Evolutionary conservation across 2,329 filamentous ascomycete genomes (phyloP).

Genomic region (Chrysosporium keratinophilum): DNA sequence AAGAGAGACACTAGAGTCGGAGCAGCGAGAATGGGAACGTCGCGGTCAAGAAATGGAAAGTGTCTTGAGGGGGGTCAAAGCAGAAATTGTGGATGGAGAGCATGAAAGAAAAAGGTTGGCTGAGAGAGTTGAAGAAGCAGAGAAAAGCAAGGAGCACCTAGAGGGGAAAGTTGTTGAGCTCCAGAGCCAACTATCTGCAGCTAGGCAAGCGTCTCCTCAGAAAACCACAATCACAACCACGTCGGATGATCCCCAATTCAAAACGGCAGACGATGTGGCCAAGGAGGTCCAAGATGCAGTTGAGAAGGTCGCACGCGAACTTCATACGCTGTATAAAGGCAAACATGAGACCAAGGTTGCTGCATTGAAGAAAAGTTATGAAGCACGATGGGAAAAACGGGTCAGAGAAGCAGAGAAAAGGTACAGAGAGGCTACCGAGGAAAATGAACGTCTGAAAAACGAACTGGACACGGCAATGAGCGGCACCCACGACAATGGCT

Average conservation of each 20-base stretch:
- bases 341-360: constrained; percentile 96
- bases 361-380: constrained; percentile 71
- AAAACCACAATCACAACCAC: constrained; percentile 30
- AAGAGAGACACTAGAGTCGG: constrained; percentile 61
- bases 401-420: constrained; percentile 65
- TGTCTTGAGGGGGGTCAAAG: constrained; percentile 66
- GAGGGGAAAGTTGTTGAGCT: constrained; percentile 39
- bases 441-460: constrained; percentile 63
- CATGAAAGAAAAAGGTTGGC: constrained; percentile 71
- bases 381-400: constrained; percentile 80
- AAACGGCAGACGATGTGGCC: constrained; percentile 39
- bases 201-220: constrained; percentile 25
- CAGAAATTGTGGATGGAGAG: constrained; percentile 68
- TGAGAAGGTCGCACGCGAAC: constrained; percentile 84
- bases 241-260: constrained; percentile 19
- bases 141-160: constrained; percentile 45
- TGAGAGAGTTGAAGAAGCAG: constrained; percentile 63
- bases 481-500: constrained; percentile 28
- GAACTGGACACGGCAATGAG: constrained; percentile 57
- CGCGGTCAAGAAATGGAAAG: constrained; percentile 76
- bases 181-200: constrained; percentile 37
- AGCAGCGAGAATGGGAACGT: constrained; percentile 74
- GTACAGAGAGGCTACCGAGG: constrained; percentile 57
- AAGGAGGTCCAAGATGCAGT: constrained; percentile 72
- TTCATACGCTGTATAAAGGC: constrained; percentile 87